Percentiles rank a stretch among this genome's conserved stretches.
phyloP scores from a whole-genome alignment of 106 monocot species.

The Dendrobium officinale region DNA sequence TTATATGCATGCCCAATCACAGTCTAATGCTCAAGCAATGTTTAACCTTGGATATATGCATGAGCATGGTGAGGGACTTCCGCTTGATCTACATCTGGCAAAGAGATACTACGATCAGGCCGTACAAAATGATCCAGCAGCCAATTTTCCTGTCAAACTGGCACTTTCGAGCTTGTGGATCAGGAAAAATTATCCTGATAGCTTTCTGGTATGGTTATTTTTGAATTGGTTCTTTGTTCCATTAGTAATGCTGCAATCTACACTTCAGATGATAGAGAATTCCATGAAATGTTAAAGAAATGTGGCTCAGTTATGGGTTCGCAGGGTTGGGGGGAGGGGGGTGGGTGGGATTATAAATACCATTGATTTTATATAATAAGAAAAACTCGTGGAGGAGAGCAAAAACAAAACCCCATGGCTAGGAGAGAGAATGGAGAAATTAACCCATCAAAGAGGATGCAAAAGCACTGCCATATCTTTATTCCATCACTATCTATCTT shows the following conservation, averaged over 20 bases:
- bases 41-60: conserved; percentile 99
- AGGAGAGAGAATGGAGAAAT: no score
- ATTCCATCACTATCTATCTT: no score
- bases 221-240: conserved; percentile 10
- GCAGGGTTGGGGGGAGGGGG: no score
- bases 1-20: conserved; percentile 80
- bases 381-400: no score
- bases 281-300: not conserved
- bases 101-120: conserved; percentile 95
- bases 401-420: no score
- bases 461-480: no score
- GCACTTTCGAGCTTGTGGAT: conserved; percentile 84
- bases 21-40: conserved; percentile 91
- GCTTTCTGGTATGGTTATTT: conserved; percentile 57
- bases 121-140: conserved; percentile 57
- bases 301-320: not conserved
- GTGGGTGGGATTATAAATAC: no score
- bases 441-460: no score
- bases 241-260: no score
- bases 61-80: conserved; percentile 93
- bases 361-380: no score
- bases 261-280: not conserved
- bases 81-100: conserved; percentile 87
- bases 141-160: conserved; percentile 79
- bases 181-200: conserved; percentile 63